Percentiles rank a stretch among this genome's conserved stretches.
Conservation (phyloP, 257 asterid genomes). For the Rauvolfia tetraphylla region DNA sequence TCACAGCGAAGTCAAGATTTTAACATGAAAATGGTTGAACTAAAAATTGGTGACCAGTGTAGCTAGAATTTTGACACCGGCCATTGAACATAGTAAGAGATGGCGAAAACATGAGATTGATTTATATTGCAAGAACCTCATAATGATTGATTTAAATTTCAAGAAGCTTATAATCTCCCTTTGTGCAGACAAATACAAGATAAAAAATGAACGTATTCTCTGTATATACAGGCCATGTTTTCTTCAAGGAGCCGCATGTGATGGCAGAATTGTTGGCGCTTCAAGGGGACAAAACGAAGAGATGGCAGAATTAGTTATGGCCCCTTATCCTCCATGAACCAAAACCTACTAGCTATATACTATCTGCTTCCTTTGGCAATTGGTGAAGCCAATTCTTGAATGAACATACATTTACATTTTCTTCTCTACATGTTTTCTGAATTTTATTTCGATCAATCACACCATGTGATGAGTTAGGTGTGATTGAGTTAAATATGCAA, state of each 20-base stretch:
- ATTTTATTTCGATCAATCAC: background rate
- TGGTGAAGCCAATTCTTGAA: background rate
- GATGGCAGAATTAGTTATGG: too few species aligned
- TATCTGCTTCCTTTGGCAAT: background rate
- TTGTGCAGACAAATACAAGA: background rate
- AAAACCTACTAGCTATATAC: background rate
- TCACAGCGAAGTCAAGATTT: too few species aligned
- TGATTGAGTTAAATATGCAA: background rate
- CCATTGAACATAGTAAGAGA: too few species aligned
- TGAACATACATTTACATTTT: background rate
- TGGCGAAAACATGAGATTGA: too few species aligned
- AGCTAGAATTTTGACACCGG: too few species aligned
- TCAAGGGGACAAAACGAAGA: conserved; percentile 11
- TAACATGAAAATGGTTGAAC: too few species aligned
- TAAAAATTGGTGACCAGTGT: too few species aligned
- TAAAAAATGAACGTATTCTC: background rate
- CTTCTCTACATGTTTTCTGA: background rate
- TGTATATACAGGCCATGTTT: background rate
- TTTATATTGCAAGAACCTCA: too few species aligned
- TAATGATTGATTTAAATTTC: too few species aligned
- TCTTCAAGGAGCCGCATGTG: conserved; percentile 12
- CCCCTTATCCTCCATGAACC: background rate
- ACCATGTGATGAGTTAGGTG: background rate
- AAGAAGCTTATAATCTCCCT: too few species aligned
- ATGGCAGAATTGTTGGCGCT: conserved; percentile 17